A percentile compares a stretch with the other conserved stretches of the same genome.
phyloP scores from a whole-genome alignment of 2,329 filamentous ascomycete species.

The Sphaceloma murrayae region DNA sequence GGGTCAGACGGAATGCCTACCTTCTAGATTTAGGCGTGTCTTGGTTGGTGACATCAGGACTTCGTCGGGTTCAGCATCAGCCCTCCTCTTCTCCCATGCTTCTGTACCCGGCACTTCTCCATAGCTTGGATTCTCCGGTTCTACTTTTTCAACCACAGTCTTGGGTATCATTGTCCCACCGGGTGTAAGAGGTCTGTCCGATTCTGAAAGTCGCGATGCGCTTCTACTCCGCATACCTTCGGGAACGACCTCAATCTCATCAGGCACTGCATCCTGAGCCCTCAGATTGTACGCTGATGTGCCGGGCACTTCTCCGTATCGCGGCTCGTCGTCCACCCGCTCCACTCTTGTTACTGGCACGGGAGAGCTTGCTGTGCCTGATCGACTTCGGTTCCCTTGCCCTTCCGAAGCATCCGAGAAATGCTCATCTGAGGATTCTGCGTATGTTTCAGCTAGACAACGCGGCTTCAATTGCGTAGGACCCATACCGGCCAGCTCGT shows the following conservation, averaged over 20 bases:
- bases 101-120: slow-evolving; percentile 53
- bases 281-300: slow-evolving; percentile 51
- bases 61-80: slow-evolving; percentile 51
- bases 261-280: slow-evolving; percentile 51
- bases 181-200: slow-evolving; percentile 40
- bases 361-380: slow-evolving; percentile 38
- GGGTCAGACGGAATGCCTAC: slow-evolving; percentile 39
- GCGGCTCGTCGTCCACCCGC: slow-evolving; percentile 49
- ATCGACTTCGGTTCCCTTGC: slow-evolving; percentile 27
- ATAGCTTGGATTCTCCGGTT: slow-evolving; percentile 46
- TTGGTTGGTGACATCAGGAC: slow-evolving; percentile 41
- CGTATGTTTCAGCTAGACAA: not conserved
- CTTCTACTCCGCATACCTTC: slow-evolving; percentile 33
- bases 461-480: slow-evolving; percentile 17
- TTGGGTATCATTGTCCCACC: slow-evolving; percentile 47
- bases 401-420: slow-evolving; percentile 59
- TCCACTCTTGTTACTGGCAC: slow-evolving; percentile 55
- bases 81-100: slow-evolving; percentile 47
- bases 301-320: slow-evolving; percentile 53
- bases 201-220: slow-evolving; percentile 30
- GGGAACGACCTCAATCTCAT: slow-evolving; percentile 52
- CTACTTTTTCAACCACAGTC: slow-evolving; percentile 53
- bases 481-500: slow-evolving; percentile 21
- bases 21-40: slow-evolving; percentile 39
- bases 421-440: slow-evolving; percentile 47